Percentiles rank a stretch among this genome's conserved stretches.
phyloP scores from a whole-genome alignment of 169 alveolate species.

The Blepharisma undulans region DNA sequence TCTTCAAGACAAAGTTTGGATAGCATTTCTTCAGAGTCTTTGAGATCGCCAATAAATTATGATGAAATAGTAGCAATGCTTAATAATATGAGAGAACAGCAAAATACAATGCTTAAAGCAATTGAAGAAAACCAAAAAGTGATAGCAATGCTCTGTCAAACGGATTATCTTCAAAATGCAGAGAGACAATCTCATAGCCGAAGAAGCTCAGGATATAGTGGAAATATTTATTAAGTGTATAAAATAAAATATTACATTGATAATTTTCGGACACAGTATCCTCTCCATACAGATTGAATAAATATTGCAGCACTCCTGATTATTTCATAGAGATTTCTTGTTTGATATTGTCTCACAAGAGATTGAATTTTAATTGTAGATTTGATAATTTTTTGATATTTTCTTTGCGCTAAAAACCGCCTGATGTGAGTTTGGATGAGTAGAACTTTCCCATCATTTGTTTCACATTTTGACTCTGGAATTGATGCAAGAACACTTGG shows the following conservation, averaged over 20 bases:
- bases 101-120: constrained; percentile 24
- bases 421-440: background rate
- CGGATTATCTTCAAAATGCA: background rate
- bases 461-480: background rate
- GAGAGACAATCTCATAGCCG: background rate
- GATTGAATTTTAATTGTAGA: background rate
- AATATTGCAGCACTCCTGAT: background rate
- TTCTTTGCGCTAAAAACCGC: background rate
- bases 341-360: background rate
- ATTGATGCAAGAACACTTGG: background rate
- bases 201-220: background rate
- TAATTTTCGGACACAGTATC: background rate
- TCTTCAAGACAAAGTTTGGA: constrained; percentile 13
- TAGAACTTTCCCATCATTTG: background rate
- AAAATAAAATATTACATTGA: background rate
- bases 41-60: background rate
- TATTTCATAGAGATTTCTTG: background rate
- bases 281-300: background rate
- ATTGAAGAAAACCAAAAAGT: constrained; percentile 29
- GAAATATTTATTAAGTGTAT: background rate
- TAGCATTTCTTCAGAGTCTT: background rate
- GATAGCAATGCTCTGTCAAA: background rate
- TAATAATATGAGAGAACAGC: background rate
- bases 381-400: background rate
- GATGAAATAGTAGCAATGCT: background rate